Evolutionary conservation across 148 eudicot genomes (phyloP).

Genomic region (Diospyros lotus): DNA sequence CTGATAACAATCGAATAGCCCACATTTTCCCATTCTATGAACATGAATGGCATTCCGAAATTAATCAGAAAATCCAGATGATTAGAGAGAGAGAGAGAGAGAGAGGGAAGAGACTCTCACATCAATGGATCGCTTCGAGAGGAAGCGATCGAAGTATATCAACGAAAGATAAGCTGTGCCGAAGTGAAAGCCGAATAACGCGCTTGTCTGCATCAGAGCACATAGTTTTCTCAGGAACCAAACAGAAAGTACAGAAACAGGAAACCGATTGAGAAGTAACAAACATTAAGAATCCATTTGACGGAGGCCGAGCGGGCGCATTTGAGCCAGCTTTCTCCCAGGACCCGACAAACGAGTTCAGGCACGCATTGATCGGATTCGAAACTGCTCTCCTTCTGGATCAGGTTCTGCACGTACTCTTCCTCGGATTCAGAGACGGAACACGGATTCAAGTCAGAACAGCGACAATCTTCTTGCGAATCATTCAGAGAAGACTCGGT

Average conservation of each 20-base stretch:
- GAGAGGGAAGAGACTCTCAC: constrained; percentile 14
- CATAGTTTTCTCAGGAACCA: not conserved
- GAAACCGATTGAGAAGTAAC: not conserved
- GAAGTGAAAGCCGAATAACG: constrained; percentile 25
- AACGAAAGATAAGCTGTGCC: constrained; percentile 35
- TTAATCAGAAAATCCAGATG: not conserved
- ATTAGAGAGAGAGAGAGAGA: not conserved
- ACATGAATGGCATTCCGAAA: constrained; percentile 13
- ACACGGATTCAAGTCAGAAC: not conserved
- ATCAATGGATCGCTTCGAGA: constrained; percentile 27
- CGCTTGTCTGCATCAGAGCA: constrained; percentile 25
- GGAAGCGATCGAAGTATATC: constrained; percentile 34
- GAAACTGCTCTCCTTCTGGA: constrained; percentile 29
- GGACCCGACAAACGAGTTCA: not conserved
- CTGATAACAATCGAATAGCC: constrained; percentile 43
- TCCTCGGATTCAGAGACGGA: constrained; percentile 21
- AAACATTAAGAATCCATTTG: constrained; percentile 47
- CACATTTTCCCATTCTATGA: constrained; percentile 38
- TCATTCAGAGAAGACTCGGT: constrained; percentile 30
- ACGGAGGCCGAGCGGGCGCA: constrained; percentile 37
- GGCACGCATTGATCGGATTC: not conserved
- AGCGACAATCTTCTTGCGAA: not conserved
- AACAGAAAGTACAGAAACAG: not conserved
- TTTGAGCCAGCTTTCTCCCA: constrained; percentile 27
- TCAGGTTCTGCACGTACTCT: constrained; percentile 34